Evolutionary conservation across 169 alveolate species (phyloP).

Genomic region (Neospora caninum): DNA sequence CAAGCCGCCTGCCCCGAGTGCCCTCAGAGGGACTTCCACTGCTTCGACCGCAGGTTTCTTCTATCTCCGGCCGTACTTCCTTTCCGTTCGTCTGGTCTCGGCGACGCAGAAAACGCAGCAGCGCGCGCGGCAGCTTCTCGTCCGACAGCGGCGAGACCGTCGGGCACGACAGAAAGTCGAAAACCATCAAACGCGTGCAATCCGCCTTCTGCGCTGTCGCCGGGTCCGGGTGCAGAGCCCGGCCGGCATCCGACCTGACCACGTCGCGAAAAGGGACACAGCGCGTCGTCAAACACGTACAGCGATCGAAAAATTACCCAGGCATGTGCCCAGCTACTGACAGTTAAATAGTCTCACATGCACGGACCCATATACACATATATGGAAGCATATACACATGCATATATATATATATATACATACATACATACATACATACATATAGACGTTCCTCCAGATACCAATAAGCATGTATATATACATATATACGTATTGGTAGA

Average conservation of each 20-base stretch:
- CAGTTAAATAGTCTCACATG: no score
- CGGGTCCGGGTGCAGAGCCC: neutral
- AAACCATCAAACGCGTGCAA: constrained; percentile 20
- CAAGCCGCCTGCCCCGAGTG: no score
- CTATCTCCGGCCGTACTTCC: neutral
- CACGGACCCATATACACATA: no score
- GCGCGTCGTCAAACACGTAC: neutral
- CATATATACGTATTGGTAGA: no score
- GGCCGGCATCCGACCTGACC: neutral
- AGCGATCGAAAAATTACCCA: no score
- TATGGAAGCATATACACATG: no score
- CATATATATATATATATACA: no score
- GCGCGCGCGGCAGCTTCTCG: constrained; percentile 18
- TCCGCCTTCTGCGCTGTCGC: neutral
- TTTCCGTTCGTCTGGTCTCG: neutral
- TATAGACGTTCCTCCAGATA: no score
- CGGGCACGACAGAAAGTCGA: constrained; percentile 11
- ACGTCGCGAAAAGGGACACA: neutral
- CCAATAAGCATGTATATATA: no score
- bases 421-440: no score
- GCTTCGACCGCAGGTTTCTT: neutral
- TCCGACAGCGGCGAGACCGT: neutral
- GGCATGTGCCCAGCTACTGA: no score
- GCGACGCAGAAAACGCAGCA: neutral
- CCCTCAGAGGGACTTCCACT: neutral